Conservation (phyloP, 352 stramenopile genomes). For the Achlya hypogyna region DNA sequence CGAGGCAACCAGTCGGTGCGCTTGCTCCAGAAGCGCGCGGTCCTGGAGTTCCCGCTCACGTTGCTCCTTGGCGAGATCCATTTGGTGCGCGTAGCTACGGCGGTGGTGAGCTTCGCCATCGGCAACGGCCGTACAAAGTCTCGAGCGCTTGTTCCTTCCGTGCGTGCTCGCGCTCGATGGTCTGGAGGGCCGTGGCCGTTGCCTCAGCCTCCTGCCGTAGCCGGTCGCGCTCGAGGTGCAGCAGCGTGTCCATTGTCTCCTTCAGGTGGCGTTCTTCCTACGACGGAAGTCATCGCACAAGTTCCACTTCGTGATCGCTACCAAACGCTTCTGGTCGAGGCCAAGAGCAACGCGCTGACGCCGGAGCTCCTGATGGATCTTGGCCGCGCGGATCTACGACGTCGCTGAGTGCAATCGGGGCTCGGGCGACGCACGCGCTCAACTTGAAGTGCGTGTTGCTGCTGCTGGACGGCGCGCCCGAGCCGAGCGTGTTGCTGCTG, state of each 20-base stretch:
- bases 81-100: slow-evolving; percentile 49
- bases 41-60: slow-evolving; percentile 48
- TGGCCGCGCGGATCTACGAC: slow-evolving; percentile 41
- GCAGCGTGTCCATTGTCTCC: slow-evolving; percentile 50
- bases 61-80: slow-evolving; percentile 54
- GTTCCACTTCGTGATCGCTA: not conserved
- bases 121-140: slow-evolving; percentile 34
- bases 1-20: slow-evolving; percentile 31
- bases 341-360: slow-evolving; percentile 54
- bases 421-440: slow-evolving; percentile 30
- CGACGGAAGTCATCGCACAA: not conserved
- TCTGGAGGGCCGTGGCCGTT: slow-evolving; percentile 36
- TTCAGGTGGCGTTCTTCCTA: slow-evolving; percentile 55
- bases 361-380: slow-evolving; percentile 59
- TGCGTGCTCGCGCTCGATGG: slow-evolving; percentile 50
- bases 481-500: slow-evolving; percentile 48
- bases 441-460: slow-evolving; percentile 51
- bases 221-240: slow-evolving; percentile 56
- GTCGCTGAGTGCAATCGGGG: not conserved
- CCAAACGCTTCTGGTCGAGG: slow-evolving; percentile 43
- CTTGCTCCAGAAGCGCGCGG: slow-evolving; percentile 56
- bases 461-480: slow-evolving; percentile 47
- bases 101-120: not conserved
- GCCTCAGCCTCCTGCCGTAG: slow-evolving; percentile 49
- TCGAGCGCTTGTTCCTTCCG: slow-evolving; percentile 53